Evolutionary conservation across 1,284 basidiomycete genomes (phyloP).

Genomic region (Boletus coffeatus): DNA sequence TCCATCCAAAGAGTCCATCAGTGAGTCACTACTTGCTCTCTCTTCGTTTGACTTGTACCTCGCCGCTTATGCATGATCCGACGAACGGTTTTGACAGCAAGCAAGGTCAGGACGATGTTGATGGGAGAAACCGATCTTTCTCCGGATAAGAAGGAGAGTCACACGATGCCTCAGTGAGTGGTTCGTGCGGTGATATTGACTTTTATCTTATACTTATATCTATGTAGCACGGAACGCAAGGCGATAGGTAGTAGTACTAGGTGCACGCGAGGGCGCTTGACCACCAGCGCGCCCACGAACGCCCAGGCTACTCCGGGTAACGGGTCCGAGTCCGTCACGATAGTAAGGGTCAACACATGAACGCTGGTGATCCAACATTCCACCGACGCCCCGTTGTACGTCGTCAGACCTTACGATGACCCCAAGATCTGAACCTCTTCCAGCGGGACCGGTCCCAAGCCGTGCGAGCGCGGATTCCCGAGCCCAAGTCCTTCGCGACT

Average conservation of each 20-base stretch:
- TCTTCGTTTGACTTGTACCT: too few relatives aligned
- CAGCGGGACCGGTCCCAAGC: not conserved
- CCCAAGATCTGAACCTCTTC: slow-evolving; percentile 1
- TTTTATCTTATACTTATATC: not conserved
- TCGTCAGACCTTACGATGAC: slow-evolving; percentile 7
- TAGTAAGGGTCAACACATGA: not conserved
- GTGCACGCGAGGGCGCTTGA: slow-evolving; percentile 2
- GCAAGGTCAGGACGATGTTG: too few relatives aligned
- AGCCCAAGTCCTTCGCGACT: slow-evolving; percentile 22
- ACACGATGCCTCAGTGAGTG: too few relatives aligned
- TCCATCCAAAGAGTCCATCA: too few relatives aligned
- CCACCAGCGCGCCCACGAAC: not conserved
- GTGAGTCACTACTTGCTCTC: too few relatives aligned
- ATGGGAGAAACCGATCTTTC: too few relatives aligned
- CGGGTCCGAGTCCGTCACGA: not conserved
- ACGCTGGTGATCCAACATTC: slow-evolving; percentile 3
- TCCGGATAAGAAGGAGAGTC: too few relatives aligned
- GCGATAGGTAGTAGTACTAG: slow-evolving; percentile 38
- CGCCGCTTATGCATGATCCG: too few relatives aligned
- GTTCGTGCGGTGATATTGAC: not conserved
- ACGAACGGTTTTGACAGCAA: too few relatives aligned
- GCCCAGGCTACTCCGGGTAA: not conserved
- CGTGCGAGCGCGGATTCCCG: not conserved
- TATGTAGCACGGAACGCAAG: slow-evolving; percentile 70
- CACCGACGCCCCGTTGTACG: slow-evolving; percentile 5